A percentile compares a stretch with the other conserved stretches of the same genome.
Conservation (phyloP, 2,329 filamentous ascomycete genomes). For the Hawksworthiomyces lignivorus region DNA sequence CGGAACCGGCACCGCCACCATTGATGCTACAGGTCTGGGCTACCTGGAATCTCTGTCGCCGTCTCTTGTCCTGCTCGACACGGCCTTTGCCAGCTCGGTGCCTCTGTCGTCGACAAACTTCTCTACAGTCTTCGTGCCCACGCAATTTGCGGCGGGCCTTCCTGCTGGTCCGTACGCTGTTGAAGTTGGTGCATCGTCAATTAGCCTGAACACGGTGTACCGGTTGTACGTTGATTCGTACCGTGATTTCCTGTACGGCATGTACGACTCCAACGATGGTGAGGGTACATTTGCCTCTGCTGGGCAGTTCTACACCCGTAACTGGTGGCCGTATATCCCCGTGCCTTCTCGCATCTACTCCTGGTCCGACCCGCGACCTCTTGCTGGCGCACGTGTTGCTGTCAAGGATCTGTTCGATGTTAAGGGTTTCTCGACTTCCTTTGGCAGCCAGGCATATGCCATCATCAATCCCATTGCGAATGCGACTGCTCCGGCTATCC, state of each 20-base stretch:
- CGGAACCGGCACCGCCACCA: constrained; percentile 16
- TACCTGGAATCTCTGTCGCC: constrained; percentile 15
- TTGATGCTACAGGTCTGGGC: constrained; percentile 15
- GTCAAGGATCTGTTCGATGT: constrained; percentile 30
- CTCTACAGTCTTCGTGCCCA: constrained; percentile 5
- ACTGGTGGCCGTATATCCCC: constrained; percentile 21
- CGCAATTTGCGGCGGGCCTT: constrained; percentile 7
- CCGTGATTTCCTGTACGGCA: constrained; percentile 19
- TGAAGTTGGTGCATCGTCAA: constrained; percentile 13
- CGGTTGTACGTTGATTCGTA: constrained; percentile 18
- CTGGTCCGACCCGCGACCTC: constrained; percentile 24
- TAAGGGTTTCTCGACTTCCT: constrained; percentile 25
- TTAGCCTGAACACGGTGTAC: constrained; percentile 16
- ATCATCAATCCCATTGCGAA: constrained; percentile 19
- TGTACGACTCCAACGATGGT: constrained; percentile 18
- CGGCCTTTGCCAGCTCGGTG: constrained; percentile 9
- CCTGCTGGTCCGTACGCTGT: constrained; percentile 18
- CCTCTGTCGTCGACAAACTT: constrained; percentile 8
- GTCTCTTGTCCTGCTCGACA: constrained; percentile 14
- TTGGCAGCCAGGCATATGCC: constrained; percentile 24
- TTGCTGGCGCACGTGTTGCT: constrained; percentile 25
- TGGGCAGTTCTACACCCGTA: constrained; percentile 13
- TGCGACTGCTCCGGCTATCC: constrained; percentile 23
- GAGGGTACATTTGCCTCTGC: constrained; percentile 14
- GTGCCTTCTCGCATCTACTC: constrained; percentile 32